phyloP scores from a whole-genome alignment of 2,329 filamentous ascomycete species.

The Aspergillus glaucus region DNA sequence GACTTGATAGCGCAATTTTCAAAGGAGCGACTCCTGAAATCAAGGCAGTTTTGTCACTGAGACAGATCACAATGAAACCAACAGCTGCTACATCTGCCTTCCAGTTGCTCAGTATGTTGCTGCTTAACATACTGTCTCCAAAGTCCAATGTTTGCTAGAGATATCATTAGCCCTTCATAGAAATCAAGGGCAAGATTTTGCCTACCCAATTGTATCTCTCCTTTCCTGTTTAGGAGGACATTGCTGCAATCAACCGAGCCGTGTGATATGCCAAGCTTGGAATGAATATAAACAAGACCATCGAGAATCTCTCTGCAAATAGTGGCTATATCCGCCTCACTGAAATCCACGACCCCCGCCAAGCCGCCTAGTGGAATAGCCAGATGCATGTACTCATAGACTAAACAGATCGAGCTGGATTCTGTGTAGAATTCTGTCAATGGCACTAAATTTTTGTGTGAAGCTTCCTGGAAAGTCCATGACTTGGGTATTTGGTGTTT shows the following conservation, averaged over 20 bases:
- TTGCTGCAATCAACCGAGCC: constrained; percentile 3
- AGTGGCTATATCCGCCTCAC: constrained; percentile 5
- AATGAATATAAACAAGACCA: constrained; percentile 6
- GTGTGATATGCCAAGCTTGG: constrained; percentile 3
- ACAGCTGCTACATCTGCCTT: not conserved
- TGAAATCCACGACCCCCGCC: too few species aligned
- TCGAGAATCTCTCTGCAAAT: constrained; percentile 8
- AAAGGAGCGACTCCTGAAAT: not conserved
- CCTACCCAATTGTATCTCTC: constrained; percentile 10
- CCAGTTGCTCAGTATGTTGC: not conserved
- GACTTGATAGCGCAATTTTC: not conserved
- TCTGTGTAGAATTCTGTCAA: not conserved
- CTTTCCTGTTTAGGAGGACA: constrained; percentile 7
- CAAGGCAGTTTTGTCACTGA: not conserved
- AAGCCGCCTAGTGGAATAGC: too few species aligned
- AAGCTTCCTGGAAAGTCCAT: not conserved
- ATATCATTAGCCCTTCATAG: not conserved
- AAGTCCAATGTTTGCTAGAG: not conserved
- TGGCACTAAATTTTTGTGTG: constrained; percentile 3
- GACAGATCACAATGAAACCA: not conserved
- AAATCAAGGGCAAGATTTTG: not conserved
- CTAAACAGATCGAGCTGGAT: too few species aligned
- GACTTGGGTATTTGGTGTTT: not conserved
- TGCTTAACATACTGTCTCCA: not conserved
- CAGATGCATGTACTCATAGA: too few species aligned